phyloP scores from a whole-genome alignment of 805 yeast species.

The Schizosaccharomyces osmophilus region DNA sequence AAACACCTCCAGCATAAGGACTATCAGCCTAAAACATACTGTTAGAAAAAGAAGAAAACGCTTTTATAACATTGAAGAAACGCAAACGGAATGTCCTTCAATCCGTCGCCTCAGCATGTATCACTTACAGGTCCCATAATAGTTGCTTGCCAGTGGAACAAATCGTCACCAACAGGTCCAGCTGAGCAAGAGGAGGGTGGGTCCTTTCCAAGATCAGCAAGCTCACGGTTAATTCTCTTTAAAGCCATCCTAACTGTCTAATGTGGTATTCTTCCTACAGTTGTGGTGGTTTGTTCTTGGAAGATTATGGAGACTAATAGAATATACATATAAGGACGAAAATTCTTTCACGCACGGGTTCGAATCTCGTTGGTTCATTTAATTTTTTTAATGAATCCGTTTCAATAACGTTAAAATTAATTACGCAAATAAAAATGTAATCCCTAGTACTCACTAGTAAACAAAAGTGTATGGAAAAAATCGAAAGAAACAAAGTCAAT shows the following conservation, averaged over 20 bases:
- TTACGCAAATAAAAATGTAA: too few species aligned
- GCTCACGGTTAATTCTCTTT: conserved; percentile 89
- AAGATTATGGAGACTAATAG: background rate
- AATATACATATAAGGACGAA: background rate
- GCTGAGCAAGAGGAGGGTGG: conserved; percentile 98
- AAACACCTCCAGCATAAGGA: conserved; percentile 69
- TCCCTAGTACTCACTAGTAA: too few species aligned
- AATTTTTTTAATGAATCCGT: too few species aligned
- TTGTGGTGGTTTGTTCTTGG: background rate
- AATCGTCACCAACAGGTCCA: conserved; percentile 59
- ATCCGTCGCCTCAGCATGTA: background rate
- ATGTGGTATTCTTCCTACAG: background rate
- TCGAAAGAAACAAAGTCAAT: too few species aligned
- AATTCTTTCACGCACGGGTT: background rate
- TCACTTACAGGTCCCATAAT: conserved; percentile 69
- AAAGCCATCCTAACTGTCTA: conserved; percentile 35
- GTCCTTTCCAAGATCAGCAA: conserved; percentile 88
- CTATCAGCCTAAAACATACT: conserved; percentile 35
- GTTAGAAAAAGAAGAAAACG: background rate
- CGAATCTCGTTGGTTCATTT: background rate
- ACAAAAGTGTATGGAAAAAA: too few species aligned
- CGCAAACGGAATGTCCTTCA: background rate
- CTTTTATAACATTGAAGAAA: background rate
- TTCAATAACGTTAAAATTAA: too few species aligned
- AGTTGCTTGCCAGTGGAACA: conserved; percentile 96